These are phyloP conservation scores for Lentinula sp. DNA, from an alignment of 768 basidiomycete genomes.

Conservation along the genomic window DNA sequence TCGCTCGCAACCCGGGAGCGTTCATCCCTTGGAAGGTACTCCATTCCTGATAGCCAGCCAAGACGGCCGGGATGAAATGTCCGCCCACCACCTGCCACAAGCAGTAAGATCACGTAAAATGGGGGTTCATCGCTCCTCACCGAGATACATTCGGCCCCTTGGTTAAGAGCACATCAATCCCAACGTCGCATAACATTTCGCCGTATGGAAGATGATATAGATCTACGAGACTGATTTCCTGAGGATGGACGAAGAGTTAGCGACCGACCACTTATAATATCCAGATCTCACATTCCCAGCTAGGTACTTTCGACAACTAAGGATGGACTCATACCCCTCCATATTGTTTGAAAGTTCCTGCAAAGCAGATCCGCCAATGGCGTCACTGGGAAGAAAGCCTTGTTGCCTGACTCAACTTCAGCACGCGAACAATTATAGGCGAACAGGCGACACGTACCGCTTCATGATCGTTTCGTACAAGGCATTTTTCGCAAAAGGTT, in stretches of 20 bases:
- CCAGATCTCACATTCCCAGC: slow-evolving; percentile 25
- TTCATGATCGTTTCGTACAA: slow-evolving; percentile 36
- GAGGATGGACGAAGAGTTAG: not conserved
- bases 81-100: not conserved
- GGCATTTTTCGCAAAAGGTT: slow-evolving; percentile 30
- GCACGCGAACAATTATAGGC: not conserved
- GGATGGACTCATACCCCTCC: slow-evolving; percentile 33
- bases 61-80: not conserved
- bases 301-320: slow-evolving; percentile 32
- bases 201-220: slow-evolving; percentile 42
- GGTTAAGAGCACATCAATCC: slow-evolving; percentile 12
- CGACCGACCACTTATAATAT: not conserved
- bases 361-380: slow-evolving; percentile 11
- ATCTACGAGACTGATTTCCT: slow-evolving; percentile 41
- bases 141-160: slow-evolving; percentile 1
- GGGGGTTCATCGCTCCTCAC: not conserved
- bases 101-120: not conserved
- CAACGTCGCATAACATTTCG: slow-evolving; percentile 12
- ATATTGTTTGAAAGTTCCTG: slow-evolving; percentile 22
- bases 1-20: not conserved
- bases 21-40: not conserved
- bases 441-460: not conserved
- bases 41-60: slow-evolving; percentile 2
- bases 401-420: not conserved
- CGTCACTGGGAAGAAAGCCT: slow-evolving; percentile 21